Evolutionary conservation across 768 basidiomycete species (phyloP).

Genomic region (Podaxis sp.): DNA sequence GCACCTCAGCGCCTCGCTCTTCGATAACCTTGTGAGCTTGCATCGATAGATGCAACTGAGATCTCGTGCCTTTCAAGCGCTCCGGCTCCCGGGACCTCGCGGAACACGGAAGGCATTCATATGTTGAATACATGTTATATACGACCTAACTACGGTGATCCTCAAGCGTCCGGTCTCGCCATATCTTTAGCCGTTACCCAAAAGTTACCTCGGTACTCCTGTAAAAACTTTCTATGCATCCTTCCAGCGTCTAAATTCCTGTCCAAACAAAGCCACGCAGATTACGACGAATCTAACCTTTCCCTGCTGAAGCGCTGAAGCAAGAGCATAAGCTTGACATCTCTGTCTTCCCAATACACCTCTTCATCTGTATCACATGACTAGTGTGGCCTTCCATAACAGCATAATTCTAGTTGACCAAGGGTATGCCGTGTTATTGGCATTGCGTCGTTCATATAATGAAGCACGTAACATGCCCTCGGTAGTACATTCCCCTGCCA

Average conservation of each 20-base stretch:
- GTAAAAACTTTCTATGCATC: conserved; percentile 1
- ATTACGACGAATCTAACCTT: conserved; percentile 14
- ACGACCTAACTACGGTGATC: neutral
- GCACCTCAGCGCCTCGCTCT: neutral
- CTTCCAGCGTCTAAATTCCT: conserved; percentile 10
- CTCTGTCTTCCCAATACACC: conserved; percentile 5
- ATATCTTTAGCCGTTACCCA: neutral
- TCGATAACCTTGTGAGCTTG: conserved; percentile 1
- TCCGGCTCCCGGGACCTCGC: neutral
- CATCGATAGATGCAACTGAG: neutral
- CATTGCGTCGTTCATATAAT: neutral
- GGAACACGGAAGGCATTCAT: neutral
- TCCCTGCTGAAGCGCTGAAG: conserved; percentile 10
- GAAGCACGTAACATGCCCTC: no score
- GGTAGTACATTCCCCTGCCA: no score
- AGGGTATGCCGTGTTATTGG: neutral
- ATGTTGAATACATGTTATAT: neutral
- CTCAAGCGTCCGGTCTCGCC: neutral
- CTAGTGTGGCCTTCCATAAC: neutral
- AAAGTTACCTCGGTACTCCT: neutral
- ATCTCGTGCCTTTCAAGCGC: neutral
- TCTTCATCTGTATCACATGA: neutral
- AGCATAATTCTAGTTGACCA: neutral
- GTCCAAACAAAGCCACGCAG: conserved; percentile 10
- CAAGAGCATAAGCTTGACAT: conserved; percentile 12